Conservation (phyloP, 352 stramenopile genomes). For the Phytopythium oedochilum region DNA sequence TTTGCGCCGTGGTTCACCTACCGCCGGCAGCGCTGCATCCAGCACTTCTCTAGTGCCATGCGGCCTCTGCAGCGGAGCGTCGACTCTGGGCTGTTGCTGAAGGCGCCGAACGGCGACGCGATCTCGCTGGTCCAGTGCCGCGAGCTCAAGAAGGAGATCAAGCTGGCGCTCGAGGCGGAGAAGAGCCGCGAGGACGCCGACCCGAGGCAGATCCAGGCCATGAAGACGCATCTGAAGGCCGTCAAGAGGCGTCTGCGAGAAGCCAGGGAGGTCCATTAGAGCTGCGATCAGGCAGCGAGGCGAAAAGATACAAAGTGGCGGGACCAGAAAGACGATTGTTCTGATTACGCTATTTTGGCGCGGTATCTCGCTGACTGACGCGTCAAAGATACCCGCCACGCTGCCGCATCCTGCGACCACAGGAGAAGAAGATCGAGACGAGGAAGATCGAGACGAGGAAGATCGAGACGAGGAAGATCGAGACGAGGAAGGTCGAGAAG, state of each 20-base stretch:
- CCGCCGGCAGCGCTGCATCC: slow-evolving; percentile 58
- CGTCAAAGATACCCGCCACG: too few relatives aligned
- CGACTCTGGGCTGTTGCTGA: slow-evolving; percentile 23
- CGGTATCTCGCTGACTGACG: too few relatives aligned
- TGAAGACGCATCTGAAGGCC: slow-evolving; percentile 39
- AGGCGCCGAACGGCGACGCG: slow-evolving; percentile 36
- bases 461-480: too few relatives aligned
- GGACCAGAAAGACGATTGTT: too few relatives aligned
- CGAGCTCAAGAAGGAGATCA: slow-evolving; percentile 41
- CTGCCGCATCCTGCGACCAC: too few relatives aligned
- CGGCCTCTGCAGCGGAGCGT: slow-evolving; percentile 46
- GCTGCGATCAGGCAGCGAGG: not conserved
- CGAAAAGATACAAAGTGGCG: too few relatives aligned
- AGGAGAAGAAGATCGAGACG: too few relatives aligned
- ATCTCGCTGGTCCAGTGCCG: slow-evolving; percentile 39
- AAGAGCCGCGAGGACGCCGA: slow-evolving; percentile 27
- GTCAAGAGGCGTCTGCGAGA: slow-evolving; percentile 35
- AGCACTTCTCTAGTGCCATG: slow-evolving; percentile 60
- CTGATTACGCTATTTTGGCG: too few relatives aligned
- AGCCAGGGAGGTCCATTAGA: not conserved
- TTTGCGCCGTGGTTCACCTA: slow-evolving; percentile 78
- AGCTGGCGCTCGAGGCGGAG: slow-evolving; percentile 33
- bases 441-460: too few relatives aligned
- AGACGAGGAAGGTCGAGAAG: too few relatives aligned
- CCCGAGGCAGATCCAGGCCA: slow-evolving; percentile 34